A percentile compares a stretch with the other conserved stretches of the same genome.
Evolutionary conservation across 1,284 basidiomycete species (phyloP).

Genomic region (Megacollybia platyphylla): DNA sequence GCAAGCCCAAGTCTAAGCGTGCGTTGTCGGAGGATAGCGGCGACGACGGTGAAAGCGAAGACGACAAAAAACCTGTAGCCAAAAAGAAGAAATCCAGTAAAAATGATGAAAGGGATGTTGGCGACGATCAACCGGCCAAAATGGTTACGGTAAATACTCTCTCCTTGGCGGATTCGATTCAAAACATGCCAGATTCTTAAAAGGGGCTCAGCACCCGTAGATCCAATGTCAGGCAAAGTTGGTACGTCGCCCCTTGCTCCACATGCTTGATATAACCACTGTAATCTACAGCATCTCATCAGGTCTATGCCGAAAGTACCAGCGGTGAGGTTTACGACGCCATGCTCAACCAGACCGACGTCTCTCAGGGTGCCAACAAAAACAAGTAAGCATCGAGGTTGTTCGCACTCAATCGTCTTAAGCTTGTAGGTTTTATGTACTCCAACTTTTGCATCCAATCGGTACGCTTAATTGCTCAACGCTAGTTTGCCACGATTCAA

Average conservation of each 20-base stretch:
- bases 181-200: constrained; percentile 24
- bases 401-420: constrained; percentile 2
- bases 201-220: constrained; percentile 49
- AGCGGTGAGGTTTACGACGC: constrained; percentile 32
- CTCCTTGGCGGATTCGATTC: background rate
- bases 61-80: constrained; percentile 8
- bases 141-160: constrained; percentile 16
- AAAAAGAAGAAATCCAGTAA: constrained; percentile 9
- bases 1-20: constrained; percentile 21
- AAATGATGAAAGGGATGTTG: constrained; percentile 11
- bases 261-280: constrained; percentile 1
- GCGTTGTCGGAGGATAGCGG: constrained; percentile 11
- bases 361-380: constrained; percentile 26
- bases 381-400: constrained; percentile 34
- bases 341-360: constrained; percentile 59
- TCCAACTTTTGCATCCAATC: constrained; percentile 47
- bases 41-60: constrained; percentile 8
- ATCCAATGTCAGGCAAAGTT: constrained; percentile 32
- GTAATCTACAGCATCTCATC: constrained; percentile 31
- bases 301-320: constrained; percentile 39
- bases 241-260: constrained; percentile 20
- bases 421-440: constrained; percentile 39
- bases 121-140: constrained; percentile 17
- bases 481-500: no score
- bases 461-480: no score